Evolutionary conservation across 2,329 filamentous ascomycete genomes (phyloP), one percentile per base, ranked within the genome.

Genomic region (Fusarium sp.): DNA sequence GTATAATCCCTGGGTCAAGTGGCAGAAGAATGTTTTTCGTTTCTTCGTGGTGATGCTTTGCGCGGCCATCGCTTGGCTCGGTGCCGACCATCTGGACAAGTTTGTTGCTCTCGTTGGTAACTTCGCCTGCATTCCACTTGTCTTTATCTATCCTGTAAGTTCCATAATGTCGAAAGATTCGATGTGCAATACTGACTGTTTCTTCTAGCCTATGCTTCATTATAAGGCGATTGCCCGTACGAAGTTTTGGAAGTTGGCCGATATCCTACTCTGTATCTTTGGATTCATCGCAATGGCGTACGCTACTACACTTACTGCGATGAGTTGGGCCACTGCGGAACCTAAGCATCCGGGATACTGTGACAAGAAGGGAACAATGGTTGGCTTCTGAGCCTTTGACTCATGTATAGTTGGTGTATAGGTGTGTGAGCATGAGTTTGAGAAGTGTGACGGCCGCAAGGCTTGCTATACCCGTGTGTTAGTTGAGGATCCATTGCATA

Each of bases 1-100:
- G 84, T 98, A 98, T 85, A 98, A 98, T 81, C 95, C 95, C 2
- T 96, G 94, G 80, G 97, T 99, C 87, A 99, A 99, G 86, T 99
- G 96, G 96, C 94, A 98, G 88, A 99, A 99, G 90, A 99, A 99
- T 78, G 86, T 93, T 39, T 99, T 98, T 86, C 92, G 96, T 62
- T 99, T 98, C 87, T 92, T 96, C 80, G 90, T 98, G 72, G 96
- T 98, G 57, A 89, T 94, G 78, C 83, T 96, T 30, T 98, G 96
- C 79, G 93, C 95, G 2, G 84, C 91, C 66, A 93, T 99, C 74
- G 96, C 96, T 4, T 99, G 95, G 94, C 91, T 92, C 50, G 96
- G 96, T 70, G 96, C 96, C 7, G 93, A 94, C 75, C 92, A 98
- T 83, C 85, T 99, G 62, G 96, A 99, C 85, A 98, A 98, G 83